phyloP scores from a whole-genome alignment of 257 asterid species.

The Jasminum sambac region DNA sequence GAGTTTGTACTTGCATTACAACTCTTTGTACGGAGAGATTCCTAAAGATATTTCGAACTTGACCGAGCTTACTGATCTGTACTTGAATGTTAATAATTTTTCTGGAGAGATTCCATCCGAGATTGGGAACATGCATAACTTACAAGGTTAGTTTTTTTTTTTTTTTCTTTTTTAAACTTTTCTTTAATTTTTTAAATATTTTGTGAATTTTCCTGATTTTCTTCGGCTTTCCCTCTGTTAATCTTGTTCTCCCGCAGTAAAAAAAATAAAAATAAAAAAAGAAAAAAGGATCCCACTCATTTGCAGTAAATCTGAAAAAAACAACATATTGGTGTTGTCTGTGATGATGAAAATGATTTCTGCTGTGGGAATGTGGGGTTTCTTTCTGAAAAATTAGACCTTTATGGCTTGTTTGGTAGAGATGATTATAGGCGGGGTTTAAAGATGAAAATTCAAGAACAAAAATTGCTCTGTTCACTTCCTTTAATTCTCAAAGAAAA shows the following conservation, averaged over 20 bases:
- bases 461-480: neutral
- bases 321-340: too few relatives aligned
- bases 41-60: constrained; percentile 64
- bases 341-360: neutral
- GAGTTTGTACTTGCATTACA: constrained; percentile 85
- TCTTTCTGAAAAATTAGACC: constrained; percentile 26
- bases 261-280: too few relatives aligned
- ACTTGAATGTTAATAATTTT: constrained; percentile 76
- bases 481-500: too few relatives aligned
- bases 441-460: neutral
- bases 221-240: neutral
- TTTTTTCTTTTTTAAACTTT: neutral
- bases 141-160: constrained; percentile 60
- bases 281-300: neutral
- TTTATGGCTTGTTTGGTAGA: neutral
- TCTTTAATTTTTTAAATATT: neutral
- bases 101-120: constrained; percentile 81
- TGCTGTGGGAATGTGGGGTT: constrained; percentile 6
- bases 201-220: neutral
- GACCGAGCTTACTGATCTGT: constrained; percentile 68
- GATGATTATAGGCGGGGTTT: neutral
- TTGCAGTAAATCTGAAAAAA: too few relatives aligned
- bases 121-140: constrained; percentile 64
- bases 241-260: neutral
- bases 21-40: constrained; percentile 68